These are phyloP conservation scores for Penicillium maclennaniae DNA, from an alignment of 495 filamentous ascomycete species.

Conservation along the genomic window DNA sequence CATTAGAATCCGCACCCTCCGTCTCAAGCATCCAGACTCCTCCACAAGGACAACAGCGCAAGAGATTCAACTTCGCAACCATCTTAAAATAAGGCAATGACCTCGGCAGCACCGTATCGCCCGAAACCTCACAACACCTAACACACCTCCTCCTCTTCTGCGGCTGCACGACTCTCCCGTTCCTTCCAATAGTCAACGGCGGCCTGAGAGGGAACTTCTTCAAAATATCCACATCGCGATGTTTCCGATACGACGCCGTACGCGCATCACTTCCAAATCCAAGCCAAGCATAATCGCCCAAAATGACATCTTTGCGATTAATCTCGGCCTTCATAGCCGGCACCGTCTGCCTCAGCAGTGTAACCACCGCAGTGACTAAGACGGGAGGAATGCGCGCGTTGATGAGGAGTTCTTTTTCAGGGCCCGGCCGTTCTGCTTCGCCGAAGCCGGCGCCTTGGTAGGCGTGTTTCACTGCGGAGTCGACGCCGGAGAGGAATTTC, in stretches of 20 bases:
- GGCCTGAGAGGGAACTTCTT: slow-evolving; percentile 38
- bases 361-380: slow-evolving; percentile 38
- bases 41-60: slow-evolving; percentile 43
- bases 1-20: slow-evolving; percentile 13
- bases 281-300: slow-evolving; percentile 49
- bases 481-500: slow-evolving; percentile 45
- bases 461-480: slow-evolving; percentile 42
- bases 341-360: slow-evolving; percentile 41
- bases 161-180: slow-evolving; percentile 8
- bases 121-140: slow-evolving; percentile 42
- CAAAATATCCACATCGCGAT: slow-evolving; percentile 41
- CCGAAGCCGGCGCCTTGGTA: slow-evolving; percentile 46
- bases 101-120: slow-evolving; percentile 31
- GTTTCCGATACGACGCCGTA: slow-evolving; percentile 34
- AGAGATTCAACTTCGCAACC: slow-evolving; percentile 37
- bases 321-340: slow-evolving; percentile 40
- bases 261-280: slow-evolving; percentile 41
- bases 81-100: slow-evolving; percentile 38
- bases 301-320: slow-evolving; percentile 45
- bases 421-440: slow-evolving; percentile 43
- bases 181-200: slow-evolving; percentile 6
- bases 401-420: slow-evolving; percentile 48
- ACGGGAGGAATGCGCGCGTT: slow-evolving; percentile 43
- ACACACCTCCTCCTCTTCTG: slow-evolving; percentile 34
- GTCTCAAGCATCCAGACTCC: slow-evolving; percentile 41